Conservation (phyloP, 768 basidiomycete genomes). For the Trametes gibbosa region DNA sequence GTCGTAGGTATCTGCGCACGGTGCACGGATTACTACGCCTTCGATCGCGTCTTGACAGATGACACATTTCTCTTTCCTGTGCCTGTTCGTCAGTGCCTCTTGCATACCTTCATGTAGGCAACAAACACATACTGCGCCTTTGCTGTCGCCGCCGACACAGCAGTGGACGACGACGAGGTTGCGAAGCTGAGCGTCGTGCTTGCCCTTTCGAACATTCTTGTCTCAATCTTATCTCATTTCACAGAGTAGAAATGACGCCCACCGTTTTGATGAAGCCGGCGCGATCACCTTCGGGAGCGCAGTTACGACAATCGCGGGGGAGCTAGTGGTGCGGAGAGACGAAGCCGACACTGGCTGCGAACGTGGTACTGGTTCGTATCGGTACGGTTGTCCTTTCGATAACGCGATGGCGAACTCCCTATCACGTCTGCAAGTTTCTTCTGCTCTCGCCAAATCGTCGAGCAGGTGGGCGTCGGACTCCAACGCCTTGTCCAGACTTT, state of each 20-base stretch:
- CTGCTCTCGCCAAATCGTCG: conserved; percentile 15
- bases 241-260: no score
- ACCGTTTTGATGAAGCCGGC: neutral
- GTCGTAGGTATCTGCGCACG: conserved; percentile 27
- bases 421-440: conserved; percentile 18
- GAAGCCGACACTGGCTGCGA: neutral
- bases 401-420: conserved; percentile 20
- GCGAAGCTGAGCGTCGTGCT: neutral
- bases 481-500: conserved; percentile 24
- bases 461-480: conserved; percentile 20
- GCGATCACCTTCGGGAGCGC: neutral
- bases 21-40: conserved; percentile 13
- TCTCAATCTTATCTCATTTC: no score
- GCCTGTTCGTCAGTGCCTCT: neutral
- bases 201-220: neutral
- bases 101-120: no score
- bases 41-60: conserved; percentile 20
- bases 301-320: neutral
- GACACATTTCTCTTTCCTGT: conserved; percentile 15
- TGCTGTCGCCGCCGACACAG: neutral
- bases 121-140: neutral
- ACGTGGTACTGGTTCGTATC: neutral
- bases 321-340: neutral
- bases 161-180: neutral
- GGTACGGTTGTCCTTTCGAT: conserved; percentile 13